Evolutionary conservation across 1,284 basidiomycete species (phyloP), one percentile per base, ranked within the genome.

Genomic region (Trichosporon sp.): DNA sequence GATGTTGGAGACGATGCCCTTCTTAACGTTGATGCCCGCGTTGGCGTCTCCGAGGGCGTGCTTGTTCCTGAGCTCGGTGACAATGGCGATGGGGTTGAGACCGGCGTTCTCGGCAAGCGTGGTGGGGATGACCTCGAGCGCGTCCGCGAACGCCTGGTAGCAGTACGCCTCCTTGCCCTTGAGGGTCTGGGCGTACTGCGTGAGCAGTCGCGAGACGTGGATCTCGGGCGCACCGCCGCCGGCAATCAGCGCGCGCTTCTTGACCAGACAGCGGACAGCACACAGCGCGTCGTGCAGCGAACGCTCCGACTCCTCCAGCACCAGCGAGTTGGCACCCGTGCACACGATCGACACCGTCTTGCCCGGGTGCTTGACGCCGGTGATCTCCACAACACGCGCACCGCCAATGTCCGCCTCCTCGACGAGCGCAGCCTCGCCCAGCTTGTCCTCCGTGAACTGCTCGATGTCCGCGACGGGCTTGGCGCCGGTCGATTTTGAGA

Each of bases 121-220:
- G 2, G 93, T 98, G 1, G 97, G 97, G 77, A 99, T 98, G 73
- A 99, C 91, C 85, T 99, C 97, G 70, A 99, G 89, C 4, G 97
- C 95, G 81, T 99, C 97, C 46, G 97, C 95, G 79, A 95, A 99
- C 2, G 96, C 96, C 81, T 97, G 93, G 90, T 96, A 98, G 85
- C 97, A 98, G 85, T 99, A 99, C 6, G 96, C 93, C 85, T 99
- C 96, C 92, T 98, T 98, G 68, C 97, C 96, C 84, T 92, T 97
- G 76, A 99, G 88, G 0, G 94, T 92, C 78, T 97, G 94, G 4
- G 96, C 91, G 79, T 97, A 90, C 83, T 98, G 93, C 4, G 94
- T 91, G 48, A 99, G 88, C 75, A 93, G 86, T 54, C 96, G 90
- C n/a, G 97, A 98, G 68, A 98, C 92, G 83, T 99, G 94, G 78